These are phyloP conservation scores for Flaveria sonorensis DNA, from an alignment of 129 eudicot species.

Conservation along the genomic window DNA sequence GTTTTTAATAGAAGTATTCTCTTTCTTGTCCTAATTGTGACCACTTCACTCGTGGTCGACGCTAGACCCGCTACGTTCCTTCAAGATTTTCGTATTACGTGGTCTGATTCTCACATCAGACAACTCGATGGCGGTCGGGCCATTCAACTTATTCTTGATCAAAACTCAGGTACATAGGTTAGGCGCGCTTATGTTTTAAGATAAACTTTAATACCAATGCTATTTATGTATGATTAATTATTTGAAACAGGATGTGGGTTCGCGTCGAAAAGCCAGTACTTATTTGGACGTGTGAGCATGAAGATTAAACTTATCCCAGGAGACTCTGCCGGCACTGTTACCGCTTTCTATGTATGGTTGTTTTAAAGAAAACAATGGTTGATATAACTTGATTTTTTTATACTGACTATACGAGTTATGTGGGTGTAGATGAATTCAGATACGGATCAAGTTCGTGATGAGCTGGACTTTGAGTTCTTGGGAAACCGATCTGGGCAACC, in stretches of 20 bases:
- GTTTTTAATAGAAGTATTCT: slow-evolving; percentile 24
- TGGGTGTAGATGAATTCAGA: slow-evolving; percentile 76
- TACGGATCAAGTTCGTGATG: slow-evolving; percentile 62
- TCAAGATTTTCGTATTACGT: slow-evolving; percentile 72
- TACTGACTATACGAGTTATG: neutral
- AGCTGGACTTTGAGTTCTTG: slow-evolving; percentile 90
- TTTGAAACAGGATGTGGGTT: slow-evolving; percentile 62
- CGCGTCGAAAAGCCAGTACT: slow-evolving; percentile 65
- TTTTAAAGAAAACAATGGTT: neutral
- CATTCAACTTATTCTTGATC: slow-evolving; percentile 80
- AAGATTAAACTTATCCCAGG: slow-evolving; percentile 87
- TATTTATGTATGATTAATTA: neutral
- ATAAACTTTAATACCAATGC: neutral
- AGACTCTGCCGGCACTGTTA: slow-evolving; percentile 95
- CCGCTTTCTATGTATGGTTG: slow-evolving; percentile 74
- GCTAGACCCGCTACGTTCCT: slow-evolving; percentile 74
- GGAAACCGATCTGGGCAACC: slow-evolving; percentile 93
- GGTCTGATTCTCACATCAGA: slow-evolving; percentile 77
- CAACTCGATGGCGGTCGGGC: slow-evolving; percentile 71
- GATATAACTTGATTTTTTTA: neutral
- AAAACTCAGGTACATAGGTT: slow-evolving; percentile 53
- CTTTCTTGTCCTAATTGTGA: slow-evolving; percentile 24
- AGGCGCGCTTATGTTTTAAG: neutral
- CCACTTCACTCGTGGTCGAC: slow-evolving; percentile 1
- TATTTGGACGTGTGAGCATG: slow-evolving; percentile 88